Base-by-base conservation (phyloP, 1,139 yeast species). In the Yamadazyma sp. region DNA sequence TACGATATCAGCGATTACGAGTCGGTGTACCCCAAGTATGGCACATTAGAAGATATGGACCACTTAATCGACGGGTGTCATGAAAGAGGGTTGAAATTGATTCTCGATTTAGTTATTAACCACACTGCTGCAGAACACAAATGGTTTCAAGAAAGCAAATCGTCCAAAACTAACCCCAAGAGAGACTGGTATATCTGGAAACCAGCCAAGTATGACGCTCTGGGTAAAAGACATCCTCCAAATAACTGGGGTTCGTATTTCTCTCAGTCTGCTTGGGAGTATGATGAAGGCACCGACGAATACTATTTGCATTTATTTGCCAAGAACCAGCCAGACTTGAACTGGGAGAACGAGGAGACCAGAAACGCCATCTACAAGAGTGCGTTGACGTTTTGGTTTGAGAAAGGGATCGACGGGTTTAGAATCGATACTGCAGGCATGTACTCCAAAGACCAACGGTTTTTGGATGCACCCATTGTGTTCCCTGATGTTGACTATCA, bases 161-260 rank as follows among this genome's bases (percentile, higher is more conserved):
- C 75, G 9, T 72, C 79, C 8, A 67, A 63, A 51, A 61, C 63
- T 34, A 75, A 70, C 54, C 73, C 80, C 17, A 77, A 78, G 60
- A 65, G 83, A 52, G 79, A 78, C 55, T 78, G 83, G 83, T 78
- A 76, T 57, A 66, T 75, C 48, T 77, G 82, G 83, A 68, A 64
- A 44, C 67, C 70, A 31, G 70, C 80, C 14, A 63, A 56, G 42
- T 69, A 62, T 51, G 79, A 72, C 47, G 64, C 53, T 17, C 46
- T 66, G 5, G 81, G 81, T 20, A 61, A 64, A 35, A 67, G 79
- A 56, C 64, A 60, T 17, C 79, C 81, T 18, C 81, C 81, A 17
- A 77, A 73, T 61, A 77, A 77, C 56, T 77, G 83, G 82, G 49
- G 51, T n/a, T 72, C 80, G 3, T 59, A 58, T 46, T 77, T 77